Evolutionary conservation across 1,139 yeast species (phyloP).

Genomic region (Zygoascus hellenicus): DNA sequence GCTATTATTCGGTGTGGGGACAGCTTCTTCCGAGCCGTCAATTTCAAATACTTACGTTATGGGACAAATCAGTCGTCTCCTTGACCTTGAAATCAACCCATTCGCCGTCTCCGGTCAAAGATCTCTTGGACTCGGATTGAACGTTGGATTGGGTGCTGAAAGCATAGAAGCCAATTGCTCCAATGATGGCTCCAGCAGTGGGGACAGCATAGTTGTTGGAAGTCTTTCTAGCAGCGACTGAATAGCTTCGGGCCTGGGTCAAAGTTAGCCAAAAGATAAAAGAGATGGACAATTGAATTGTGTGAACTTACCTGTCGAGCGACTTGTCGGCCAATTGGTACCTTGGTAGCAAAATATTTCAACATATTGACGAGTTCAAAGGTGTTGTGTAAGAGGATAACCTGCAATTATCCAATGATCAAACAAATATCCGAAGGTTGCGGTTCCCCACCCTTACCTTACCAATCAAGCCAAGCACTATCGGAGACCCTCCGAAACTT

Average conservation of each 20-base stretch:
- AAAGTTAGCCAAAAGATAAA: background rate
- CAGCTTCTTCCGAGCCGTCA: no score
- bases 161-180: conserved; percentile 26
- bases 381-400: no score
- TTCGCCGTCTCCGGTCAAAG: conserved; percentile 55
- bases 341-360: no score
- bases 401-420: no score
- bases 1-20: background rate
- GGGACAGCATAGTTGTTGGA: conserved; percentile 17
- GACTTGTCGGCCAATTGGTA: conserved; percentile 1
- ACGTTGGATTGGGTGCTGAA: conserved; percentile 21
- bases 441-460: no score
- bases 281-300: background rate
- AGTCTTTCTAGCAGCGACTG: background rate
- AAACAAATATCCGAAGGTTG: no score
- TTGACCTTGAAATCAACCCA: conserved; percentile 80
- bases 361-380: no score
- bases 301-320: background rate
- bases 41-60: conserved; percentile 24
- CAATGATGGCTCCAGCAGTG: conserved; percentile 30
- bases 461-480: no score
- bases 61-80: conserved; percentile 50
- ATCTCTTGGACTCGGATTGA: conserved; percentile 30
- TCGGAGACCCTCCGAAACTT: no score
- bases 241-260: conserved; percentile 1